Evolutionary conservation across 768 basidiomycete genomes (phyloP).

Genomic region (Hypholoma sublateritium): DNA sequence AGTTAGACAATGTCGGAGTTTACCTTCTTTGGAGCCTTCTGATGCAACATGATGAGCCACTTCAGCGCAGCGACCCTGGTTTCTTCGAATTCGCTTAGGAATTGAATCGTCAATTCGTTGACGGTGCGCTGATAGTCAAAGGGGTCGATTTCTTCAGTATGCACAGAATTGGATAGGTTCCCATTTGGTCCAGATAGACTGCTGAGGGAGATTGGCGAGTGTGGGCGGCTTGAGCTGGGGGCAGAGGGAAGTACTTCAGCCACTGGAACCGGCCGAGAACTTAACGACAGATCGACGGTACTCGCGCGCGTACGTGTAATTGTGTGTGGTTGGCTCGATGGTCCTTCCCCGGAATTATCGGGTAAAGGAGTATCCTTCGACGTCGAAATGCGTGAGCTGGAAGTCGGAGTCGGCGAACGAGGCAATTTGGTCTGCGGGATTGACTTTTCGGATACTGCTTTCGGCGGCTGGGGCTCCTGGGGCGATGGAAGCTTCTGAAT

Average conservation of each 20-base stretch:
- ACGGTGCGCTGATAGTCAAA: conserved; percentile 95
- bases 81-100: conserved; percentile 95
- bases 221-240: conserved; percentile 52
- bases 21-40: conserved; percentile 96
- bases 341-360: conserved; percentile 30
- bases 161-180: conserved; percentile 25
- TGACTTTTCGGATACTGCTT: conserved; percentile 24
- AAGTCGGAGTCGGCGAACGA: conserved; percentile 58
- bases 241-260: conserved; percentile 32
- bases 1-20: conserved; percentile 2
- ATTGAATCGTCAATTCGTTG: conserved; percentile 88
- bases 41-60: conserved; percentile 98
- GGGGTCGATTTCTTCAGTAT: conserved; percentile 57
- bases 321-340: conserved; percentile 8
- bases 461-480: conserved; percentile 40
- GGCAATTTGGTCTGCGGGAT: conserved; percentile 36
- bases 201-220: conserved; percentile 57
- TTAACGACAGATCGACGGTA: conserved; percentile 36
- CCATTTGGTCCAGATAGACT: conserved; percentile 37
- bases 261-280: conserved; percentile 32
- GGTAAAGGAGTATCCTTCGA: conserved; percentile 50
- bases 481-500: conserved; percentile 85
- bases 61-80: conserved; percentile 94
- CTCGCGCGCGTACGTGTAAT: conserved; percentile 20
- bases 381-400: not conserved